Base-by-base conservation (phyloP, 495 filamentous ascomycete species). In the Melanomma pulvis-pyrius region DNA sequence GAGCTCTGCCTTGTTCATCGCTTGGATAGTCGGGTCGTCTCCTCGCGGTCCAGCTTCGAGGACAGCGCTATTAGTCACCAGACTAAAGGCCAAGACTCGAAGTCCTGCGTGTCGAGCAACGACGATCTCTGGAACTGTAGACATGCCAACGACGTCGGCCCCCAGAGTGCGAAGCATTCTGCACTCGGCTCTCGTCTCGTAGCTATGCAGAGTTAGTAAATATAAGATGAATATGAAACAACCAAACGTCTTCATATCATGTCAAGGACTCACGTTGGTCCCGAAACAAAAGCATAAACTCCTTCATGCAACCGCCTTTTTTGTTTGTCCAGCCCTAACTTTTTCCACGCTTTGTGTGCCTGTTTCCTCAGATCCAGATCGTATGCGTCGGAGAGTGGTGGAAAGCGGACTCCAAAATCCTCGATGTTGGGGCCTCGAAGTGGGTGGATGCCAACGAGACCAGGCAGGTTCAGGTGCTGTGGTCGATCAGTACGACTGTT, bases 121-220 rank as follows among this genome's bases (percentile, higher is more conserved):
- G 53, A 91, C 82, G 44, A 91, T 87, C 72, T 92, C 90, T 12
- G 90, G 90, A 17, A 92, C 87, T 6, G 89, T 91, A 19, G 87
- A 90, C 90, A 92, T 92, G 9, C 89, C 89, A 2, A 92, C 89
- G 19, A 91, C 75, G 74, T 92, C 89, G 26, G 87, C 89, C 8
- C 88, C 89, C 15, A 90, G 73, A 34, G 74, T 77, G 28, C 80
- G 81, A 62, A 92, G 81, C 84, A 92, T 86, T 21, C 89, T 83
- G 67, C 89, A 91, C 73, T 92, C 90, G 13, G 90, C 88, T 64
- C 90, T 81, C 0, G 89, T 92, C 71, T 92, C 90, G 74, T 90
- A 90, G 56, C 86, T 89, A 69, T 39, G 9, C 56, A 61, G 26
- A 26, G 21, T 69, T 54, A 69, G 61, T 48, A 34, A 49, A 30